Evolutionary conservation across 2,329 filamentous ascomycete species (phyloP), one percentile per base, ranked within the genome.

Genomic region (Penicillium sp.): DNA sequence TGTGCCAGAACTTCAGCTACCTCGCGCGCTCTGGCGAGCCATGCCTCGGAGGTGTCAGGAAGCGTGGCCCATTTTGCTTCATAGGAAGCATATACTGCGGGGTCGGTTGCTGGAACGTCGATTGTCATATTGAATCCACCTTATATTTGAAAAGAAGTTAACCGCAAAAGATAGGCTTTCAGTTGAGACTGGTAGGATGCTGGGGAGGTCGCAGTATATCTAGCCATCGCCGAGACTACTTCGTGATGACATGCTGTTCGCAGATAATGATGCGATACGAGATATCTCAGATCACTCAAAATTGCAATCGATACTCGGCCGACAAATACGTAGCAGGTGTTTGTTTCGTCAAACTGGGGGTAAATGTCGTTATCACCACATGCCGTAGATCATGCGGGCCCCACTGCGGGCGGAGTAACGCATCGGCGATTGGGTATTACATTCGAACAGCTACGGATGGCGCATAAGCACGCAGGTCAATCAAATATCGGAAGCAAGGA

Each of bases 1-100:
- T 71, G 62, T 9, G 76, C 74, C 1, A 84, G 72, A n/a, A 84
- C 77, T 9, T 77, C 70, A 4, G 79, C 73, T 3, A 84, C 81
- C 27, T 79, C 73, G n/a, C 71, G 70, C 7, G 81, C 82, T 45
- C 82, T 75, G 4, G 69, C 65, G 8, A 83, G 60, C 82, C 82
- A 84, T 55, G 63, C 75, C 16, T 73, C 69, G 14, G 75, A 66
- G 5, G 72, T 74, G 39, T 70, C 61, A 2, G 81, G 81, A 0
- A 67, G 61, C 3, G 69, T 58, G 45, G 70, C 58, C 61, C 64
- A 69, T 61, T 72, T 79, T 35, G 72, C 69, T 55, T 78, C 65
- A 55, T 79, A 77, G 35, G 70, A 58, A 13, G 71, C 65, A 57
- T 81, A 81, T 21, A 77, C 63, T 13, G 65, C 58, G 6, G 78